Percentiles rank a stretch among this genome's conserved stretches.
These are phyloP conservation scores for Cercospora sp. DNA, from an alignment of 2,329 filamentous ascomycete genomes.

Conservation along the genomic window DNA sequence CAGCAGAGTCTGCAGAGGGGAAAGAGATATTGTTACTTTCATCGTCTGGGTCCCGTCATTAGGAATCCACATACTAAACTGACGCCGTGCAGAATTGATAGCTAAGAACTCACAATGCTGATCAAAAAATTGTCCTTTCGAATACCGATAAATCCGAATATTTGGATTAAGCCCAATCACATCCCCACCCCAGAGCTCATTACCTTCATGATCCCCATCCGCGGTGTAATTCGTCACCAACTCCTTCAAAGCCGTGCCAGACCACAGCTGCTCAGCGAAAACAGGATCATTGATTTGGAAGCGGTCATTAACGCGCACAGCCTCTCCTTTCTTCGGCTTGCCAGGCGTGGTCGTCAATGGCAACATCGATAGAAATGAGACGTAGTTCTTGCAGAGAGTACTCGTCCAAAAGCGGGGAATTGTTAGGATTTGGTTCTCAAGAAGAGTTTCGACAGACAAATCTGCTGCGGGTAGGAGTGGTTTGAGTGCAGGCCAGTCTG, in stretches of 20 bases:
- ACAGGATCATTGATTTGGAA: slow-evolving; percentile 75
- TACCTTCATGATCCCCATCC: slow-evolving; percentile 35
- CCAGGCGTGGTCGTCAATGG: slow-evolving; percentile 76
- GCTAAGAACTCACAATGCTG: slow-evolving; percentile 71
- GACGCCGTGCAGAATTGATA: too few relatives aligned
- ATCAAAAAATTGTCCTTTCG: slow-evolving; percentile 84
- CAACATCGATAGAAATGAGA: slow-evolving; percentile 69
- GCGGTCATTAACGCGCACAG: slow-evolving; percentile 83
- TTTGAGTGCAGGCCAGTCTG: slow-evolving; percentile 69
- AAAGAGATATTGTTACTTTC: slow-evolving; percentile 75
- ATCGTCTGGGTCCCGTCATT: slow-evolving; percentile 62
- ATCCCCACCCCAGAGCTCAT: slow-evolving; percentile 70
- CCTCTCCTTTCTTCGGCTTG: slow-evolving; percentile 76
- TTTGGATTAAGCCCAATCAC: slow-evolving; percentile 83
- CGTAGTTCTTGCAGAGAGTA: slow-evolving; percentile 72
- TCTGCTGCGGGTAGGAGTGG: slow-evolving; percentile 67
- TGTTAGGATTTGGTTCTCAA: slow-evolving; percentile 69
- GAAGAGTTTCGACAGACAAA: slow-evolving; percentile 59
- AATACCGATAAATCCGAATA: slow-evolving; percentile 86
- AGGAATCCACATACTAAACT: too few relatives aligned
- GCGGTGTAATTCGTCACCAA: slow-evolving; percentile 47
- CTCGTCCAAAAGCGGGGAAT: slow-evolving; percentile 73
- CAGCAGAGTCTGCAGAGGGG: slow-evolving; percentile 44
- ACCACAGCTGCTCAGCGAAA: slow-evolving; percentile 78
- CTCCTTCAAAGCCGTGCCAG: slow-evolving; percentile 70